These are phyloP conservation scores for Terana coerulea DNA, from an alignment of 768 basidiomycete species.

Conservation along the genomic window DNA sequence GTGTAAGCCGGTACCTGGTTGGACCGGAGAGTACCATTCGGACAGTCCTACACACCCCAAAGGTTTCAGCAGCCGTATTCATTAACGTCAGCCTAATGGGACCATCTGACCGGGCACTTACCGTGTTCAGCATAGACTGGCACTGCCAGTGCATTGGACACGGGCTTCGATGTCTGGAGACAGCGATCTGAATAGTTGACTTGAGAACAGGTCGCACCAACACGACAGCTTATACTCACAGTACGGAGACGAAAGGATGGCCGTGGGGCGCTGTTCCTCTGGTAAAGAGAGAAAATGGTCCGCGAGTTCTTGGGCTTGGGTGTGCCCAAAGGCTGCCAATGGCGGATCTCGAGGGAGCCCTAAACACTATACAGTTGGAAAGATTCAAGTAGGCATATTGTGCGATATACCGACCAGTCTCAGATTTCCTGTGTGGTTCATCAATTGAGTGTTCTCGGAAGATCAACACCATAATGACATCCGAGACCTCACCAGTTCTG, in stretches of 20 bases:
- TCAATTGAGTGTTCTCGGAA: background rate
- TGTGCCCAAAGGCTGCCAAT: constrained; percentile 66
- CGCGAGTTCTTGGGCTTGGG: constrained; percentile 73
- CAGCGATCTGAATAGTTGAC: constrained; percentile 61
- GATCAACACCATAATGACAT: background rate
- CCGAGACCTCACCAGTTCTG: constrained; percentile 49
- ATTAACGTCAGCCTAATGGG: background rate
- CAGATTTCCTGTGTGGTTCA: constrained; percentile 43
- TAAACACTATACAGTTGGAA: constrained; percentile 41
- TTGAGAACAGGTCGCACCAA: background rate
- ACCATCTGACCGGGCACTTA: constrained; percentile 26
- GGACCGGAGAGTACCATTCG: constrained; percentile 79
- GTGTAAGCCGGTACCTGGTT: constrained; percentile 64
- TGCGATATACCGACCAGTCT: constrained; percentile 4
- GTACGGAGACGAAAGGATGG: constrained; percentile 82
- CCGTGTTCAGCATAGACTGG: constrained; percentile 83
- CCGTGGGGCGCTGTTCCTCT: constrained; percentile 63
- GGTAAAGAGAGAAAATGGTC: constrained; percentile 62
- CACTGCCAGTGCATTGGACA: constrained; percentile 53
- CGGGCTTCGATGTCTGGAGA: constrained; percentile 71
- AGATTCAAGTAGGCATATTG: background rate
- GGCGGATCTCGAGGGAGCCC: constrained; percentile 74
- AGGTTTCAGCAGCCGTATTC: background rate
- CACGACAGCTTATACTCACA: constrained; percentile 41
- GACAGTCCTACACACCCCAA: constrained; percentile 45